Percentiles rank a stretch among this genome's conserved stretches.
Evolutionary conservation across 768 basidiomycete species (phyloP).

Genomic region (Lentinula guzmanii): DNA sequence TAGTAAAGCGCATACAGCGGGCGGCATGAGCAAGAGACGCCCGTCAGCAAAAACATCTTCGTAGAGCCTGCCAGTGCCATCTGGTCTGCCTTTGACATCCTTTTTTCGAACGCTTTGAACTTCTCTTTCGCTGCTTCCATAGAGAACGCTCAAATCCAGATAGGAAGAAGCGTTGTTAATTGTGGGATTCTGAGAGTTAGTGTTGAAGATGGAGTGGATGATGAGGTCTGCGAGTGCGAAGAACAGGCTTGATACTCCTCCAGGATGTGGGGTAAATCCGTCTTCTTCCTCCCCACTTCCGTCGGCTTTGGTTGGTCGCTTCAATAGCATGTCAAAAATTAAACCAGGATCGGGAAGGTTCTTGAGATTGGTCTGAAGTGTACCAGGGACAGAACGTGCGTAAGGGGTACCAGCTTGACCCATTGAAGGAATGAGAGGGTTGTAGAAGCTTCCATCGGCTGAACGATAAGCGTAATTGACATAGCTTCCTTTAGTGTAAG

Average conservation of each 20-base stretch:
- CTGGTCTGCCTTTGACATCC: slow-evolving; percentile 23
- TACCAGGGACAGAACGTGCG: slow-evolving; percentile 54
- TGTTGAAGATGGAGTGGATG: slow-evolving; percentile 67
- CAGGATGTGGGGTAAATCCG: slow-evolving; percentile 37
- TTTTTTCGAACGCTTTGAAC: slow-evolving; percentile 43
- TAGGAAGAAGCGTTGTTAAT: slow-evolving; percentile 69
- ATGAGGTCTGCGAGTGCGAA: slow-evolving; percentile 77
- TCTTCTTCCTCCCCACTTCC: background rate
- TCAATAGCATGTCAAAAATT: slow-evolving; percentile 67
- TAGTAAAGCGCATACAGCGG: slow-evolving; percentile 46
- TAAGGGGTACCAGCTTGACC: slow-evolving; percentile 63
- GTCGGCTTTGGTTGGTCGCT: slow-evolving; percentile 21
- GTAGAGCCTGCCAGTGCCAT: slow-evolving; percentile 58
- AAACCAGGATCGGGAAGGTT: slow-evolving; percentile 59
- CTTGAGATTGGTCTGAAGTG: slow-evolving; percentile 23
- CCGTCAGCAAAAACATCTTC: slow-evolving; percentile 66
- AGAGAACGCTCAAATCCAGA: slow-evolving; percentile 70
- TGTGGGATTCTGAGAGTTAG: slow-evolving; percentile 36
- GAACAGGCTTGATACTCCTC: slow-evolving; percentile 66
- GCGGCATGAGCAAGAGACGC: slow-evolving; percentile 46
- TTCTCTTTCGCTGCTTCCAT: slow-evolving; percentile 48
- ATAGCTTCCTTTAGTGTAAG: slow-evolving; percentile 3
- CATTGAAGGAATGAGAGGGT: slow-evolving; percentile 43
- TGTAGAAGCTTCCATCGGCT: slow-evolving; percentile 59
- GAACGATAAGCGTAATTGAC: slow-evolving; percentile 49